Conservation (phyloP, 257 asterid species). For the Euphrasia confusa region DNA sequence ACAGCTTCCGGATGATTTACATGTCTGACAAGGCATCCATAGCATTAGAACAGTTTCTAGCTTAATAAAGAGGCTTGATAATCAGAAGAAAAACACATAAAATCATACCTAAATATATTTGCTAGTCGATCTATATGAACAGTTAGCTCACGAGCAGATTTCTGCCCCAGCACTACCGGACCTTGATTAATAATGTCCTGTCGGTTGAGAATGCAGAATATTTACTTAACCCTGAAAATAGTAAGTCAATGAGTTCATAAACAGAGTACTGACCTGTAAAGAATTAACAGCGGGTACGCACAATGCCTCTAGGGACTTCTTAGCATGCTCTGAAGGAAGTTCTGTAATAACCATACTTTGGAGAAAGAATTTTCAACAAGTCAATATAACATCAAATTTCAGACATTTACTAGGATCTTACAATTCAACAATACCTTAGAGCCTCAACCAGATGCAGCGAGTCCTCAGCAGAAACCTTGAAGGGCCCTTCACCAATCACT, state of each 20-base stretch:
- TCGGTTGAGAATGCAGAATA: constrained; percentile 31
- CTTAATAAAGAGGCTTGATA: constrained; percentile 12
- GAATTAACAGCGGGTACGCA: constrained; percentile 80
- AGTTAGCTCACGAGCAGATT: constrained; percentile 86
- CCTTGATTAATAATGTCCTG: constrained; percentile 93
- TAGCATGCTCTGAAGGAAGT: constrained; percentile 95
- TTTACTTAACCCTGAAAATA: constrained; percentile 21
- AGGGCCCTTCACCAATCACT: constrained; percentile 73
- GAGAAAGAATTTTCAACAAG: constrained; percentile 29
- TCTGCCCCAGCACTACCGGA: constrained; percentile 72
- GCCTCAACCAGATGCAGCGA: constrained; percentile 94
- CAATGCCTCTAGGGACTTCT: constrained; percentile 80
- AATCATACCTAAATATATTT: constrained; percentile 73
- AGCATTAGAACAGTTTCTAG: constrained; percentile 22
- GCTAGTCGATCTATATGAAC: constrained; percentile 95
- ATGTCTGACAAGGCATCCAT: constrained; percentile 50
- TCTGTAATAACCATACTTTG: constrained; percentile 88
- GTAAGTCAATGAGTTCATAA: constrained; percentile 22
- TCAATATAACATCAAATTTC: constrained; percentile 26
- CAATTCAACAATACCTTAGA: constrained; percentile 55
- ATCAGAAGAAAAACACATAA: constrained; percentile 19
- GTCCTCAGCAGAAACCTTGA: constrained; percentile 96
- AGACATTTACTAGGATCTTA: constrained; percentile 17
- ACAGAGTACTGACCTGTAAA: constrained; percentile 59
- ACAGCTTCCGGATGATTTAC: constrained; percentile 98